Evolutionary conservation across 495 filamentous ascomycete genomes (phyloP).

Genomic region (Penicillium tannophilum): DNA sequence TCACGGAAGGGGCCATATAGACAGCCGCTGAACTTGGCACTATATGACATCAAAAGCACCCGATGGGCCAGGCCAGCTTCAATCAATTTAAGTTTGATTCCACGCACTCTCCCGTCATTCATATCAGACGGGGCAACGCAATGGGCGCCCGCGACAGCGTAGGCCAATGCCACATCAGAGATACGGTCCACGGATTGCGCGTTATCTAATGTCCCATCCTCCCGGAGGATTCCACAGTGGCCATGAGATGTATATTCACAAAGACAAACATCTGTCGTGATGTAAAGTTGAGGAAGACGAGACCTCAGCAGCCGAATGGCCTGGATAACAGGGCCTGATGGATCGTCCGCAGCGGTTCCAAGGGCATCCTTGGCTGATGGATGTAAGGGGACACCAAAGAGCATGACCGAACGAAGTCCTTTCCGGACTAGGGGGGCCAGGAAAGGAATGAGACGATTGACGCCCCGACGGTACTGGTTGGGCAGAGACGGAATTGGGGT

Average conservation of each 20-base stretch:
- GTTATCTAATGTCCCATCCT: conserved; percentile 93
- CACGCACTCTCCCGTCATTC: conserved; percentile 96
- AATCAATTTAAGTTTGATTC: conserved; percentile 95
- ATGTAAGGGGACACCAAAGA: conserved; percentile 89
- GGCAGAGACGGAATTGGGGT: conserved; percentile 87
- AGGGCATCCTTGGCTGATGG: conserved; percentile 83
- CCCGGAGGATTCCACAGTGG: conserved; percentile 91
- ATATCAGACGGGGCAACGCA: conserved; percentile 97
- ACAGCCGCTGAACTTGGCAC: conserved; percentile 95
- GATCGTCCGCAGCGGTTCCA: conserved; percentile 92
- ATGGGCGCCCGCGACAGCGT: conserved; percentile 90
- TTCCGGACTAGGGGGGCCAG: conserved; percentile 83
- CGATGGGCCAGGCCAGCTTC: conserved; percentile 88
- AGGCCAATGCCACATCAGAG: conserved; percentile 88
- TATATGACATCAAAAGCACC: conserved; percentile 92
- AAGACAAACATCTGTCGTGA: conserved; percentile 90
- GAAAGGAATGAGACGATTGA: conserved; percentile 84
- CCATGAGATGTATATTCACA: conserved; percentile 99
- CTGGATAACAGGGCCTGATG: conserved; percentile 85
- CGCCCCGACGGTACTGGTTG: conserved; percentile 79
- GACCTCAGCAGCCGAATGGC: conserved; percentile 79
- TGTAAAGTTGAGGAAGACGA: conserved; percentile 84
- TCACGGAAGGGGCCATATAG: conserved; percentile 97
- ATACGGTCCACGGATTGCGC: conserved; percentile 88
- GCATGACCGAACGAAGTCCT: conserved; percentile 86